Evolutionary conservation across 116 monocot species (phyloP).

Genomic region (Trichopus zeylanicus): DNA sequence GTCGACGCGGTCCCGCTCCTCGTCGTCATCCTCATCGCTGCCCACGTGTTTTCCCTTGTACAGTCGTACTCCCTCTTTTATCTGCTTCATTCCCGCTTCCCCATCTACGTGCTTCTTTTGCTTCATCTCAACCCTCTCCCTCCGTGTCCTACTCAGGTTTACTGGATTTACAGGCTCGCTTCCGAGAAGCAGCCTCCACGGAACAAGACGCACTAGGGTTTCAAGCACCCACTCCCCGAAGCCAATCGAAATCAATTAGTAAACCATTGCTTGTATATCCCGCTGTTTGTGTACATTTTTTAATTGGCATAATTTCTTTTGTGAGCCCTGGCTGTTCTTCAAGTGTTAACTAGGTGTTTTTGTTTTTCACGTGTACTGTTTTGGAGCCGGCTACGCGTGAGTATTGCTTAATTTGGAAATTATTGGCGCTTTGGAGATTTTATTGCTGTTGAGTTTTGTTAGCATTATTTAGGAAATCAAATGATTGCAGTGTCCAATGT

Average conservation of each 20-base stretch:
- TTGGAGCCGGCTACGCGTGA: too few relatives aligned
- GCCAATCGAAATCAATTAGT: neutral
- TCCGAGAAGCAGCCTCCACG: slow-evolving; percentile 11
- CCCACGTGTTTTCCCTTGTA: slow-evolving; percentile 8
- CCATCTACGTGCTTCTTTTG: neutral
- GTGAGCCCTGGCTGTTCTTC: too few relatives aligned
- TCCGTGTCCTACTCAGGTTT: neutral
- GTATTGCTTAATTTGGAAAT: too few relatives aligned
- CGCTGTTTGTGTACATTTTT: neutral
- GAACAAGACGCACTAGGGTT: slow-evolving; percentile 16
- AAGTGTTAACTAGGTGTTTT: too few relatives aligned
- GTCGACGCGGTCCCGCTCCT: slow-evolving; percentile 3
- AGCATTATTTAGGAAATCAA: too few relatives aligned
- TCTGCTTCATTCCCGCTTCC: neutral
- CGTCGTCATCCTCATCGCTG: slow-evolving; percentile 10
- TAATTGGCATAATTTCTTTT: neutral
- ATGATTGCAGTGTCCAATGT: too few relatives aligned
- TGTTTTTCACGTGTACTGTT: too few relatives aligned
- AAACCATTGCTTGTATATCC: neutral
- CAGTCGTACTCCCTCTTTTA: too few relatives aligned
- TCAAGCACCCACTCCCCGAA: too few relatives aligned
- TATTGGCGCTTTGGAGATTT: too few relatives aligned
- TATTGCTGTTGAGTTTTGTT: too few relatives aligned
- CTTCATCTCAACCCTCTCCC: neutral
- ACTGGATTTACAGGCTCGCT: slow-evolving; percentile 14